Base-by-base conservation (phyloP, 169 alveolate genomes). In the Amoebophrya sp. region DNA sequence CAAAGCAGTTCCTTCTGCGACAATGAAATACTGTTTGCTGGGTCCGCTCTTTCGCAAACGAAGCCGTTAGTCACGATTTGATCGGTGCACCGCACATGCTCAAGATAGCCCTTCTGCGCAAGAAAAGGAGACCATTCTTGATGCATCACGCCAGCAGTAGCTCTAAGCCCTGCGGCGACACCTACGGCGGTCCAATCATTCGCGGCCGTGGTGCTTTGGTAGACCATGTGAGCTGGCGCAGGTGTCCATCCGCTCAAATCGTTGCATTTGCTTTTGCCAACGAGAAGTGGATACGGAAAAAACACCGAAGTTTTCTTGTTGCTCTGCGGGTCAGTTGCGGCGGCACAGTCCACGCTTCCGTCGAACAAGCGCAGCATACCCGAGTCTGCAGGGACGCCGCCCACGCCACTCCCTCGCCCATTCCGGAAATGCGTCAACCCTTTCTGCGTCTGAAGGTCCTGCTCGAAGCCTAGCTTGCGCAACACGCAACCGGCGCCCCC, bases 41-140 rank as follows among this genome's bases (percentile, higher is more conserved):
- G 83, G 26, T 65, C 83, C 26, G 83, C 83, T 26, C 83, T 6
- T 6, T 1, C 83, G 83, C 83, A 65, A 10, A 65, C 26, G 2
- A 1, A 65, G 39, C 83, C 83, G 83, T 65, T 65, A 29, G 18
- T 36, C 83, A 65, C 83, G 2, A 65, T 26, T 26, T 65, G 83
- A 36, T 65, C 83, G 18, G 83, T 65, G 83, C 83, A 65, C 83
- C 83, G 83, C 33, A 65, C 83, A 36, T 65, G 83, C 36, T 6
- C 83, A 29, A 65, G n/a, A 18, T 65, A 65, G 39, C 83, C 83
- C 26, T 18, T 1, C 26, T 65, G 83, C 83, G 83, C 83, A 1
- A 6, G 33, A 26, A 65, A 65, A 6, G 83, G 83, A 1, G n/a
- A 0, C 2, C 26, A 65, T 6, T 65, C 83, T 1, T 65, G 36